Percentiles rank a stretch among this genome's conserved stretches.
Evolutionary conservation across 2,329 filamentous ascomycete genomes (phyloP).

Genomic region (Diaporthe velutina): DNA sequence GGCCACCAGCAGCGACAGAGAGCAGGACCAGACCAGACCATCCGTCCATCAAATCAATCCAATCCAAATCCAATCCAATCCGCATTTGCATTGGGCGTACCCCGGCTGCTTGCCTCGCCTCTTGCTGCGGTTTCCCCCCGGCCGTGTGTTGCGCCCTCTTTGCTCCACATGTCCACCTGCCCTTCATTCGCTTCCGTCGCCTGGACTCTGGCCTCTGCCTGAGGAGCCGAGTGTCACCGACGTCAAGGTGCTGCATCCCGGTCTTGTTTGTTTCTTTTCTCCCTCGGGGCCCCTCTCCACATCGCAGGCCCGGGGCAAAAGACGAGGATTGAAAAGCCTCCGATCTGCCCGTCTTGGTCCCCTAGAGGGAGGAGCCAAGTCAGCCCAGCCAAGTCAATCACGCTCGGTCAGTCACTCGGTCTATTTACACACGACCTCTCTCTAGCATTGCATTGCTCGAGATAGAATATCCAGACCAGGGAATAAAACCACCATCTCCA

Average conservation of each 20-base stretch:
- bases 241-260: constrained; percentile 22
- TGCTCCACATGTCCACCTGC: constrained; percentile 30
- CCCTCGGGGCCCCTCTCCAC: constrained; percentile 12
- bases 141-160: neutral
- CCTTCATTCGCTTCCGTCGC: constrained; percentile 16
- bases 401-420: constrained; percentile 5
- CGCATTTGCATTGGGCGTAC: neutral
- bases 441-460: neutral
- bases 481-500: neutral
- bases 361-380: constrained; percentile 9
- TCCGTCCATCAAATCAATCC: neutral
- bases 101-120: constrained; percentile 9
- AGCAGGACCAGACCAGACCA: neutral
- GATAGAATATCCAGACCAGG: neutral
- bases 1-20: constrained; percentile 1
- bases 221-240: constrained; percentile 37
- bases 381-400: neutral
- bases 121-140: neutral
- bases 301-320: constrained; percentile 24
- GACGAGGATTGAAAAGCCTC: constrained; percentile 34
- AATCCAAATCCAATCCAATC: neutral
- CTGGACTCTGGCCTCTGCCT: constrained; percentile 21
- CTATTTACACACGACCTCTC: neutral
- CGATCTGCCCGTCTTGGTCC: constrained; percentile 29
- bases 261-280: constrained; percentile 27